A percentile compares a stretch with the other conserved stretches of the same genome.
Evolutionary conservation across 2,329 filamentous ascomycete species (phyloP).

Genomic region (Lachnellula subtilissima): DNA sequence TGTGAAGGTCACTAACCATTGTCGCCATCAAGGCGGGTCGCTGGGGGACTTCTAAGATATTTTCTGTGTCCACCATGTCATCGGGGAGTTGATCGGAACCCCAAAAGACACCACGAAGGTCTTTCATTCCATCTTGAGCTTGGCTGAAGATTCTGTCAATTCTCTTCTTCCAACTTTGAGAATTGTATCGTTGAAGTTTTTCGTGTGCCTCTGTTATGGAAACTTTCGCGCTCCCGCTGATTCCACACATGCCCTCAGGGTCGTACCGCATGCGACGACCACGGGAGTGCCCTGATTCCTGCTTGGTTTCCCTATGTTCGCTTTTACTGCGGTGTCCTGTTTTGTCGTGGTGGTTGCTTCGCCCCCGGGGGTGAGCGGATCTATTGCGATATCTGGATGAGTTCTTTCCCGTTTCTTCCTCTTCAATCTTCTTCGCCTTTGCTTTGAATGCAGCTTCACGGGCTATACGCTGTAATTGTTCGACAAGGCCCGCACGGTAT

Average conservation of each 20-base stretch:
- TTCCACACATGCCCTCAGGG: slow-evolving; percentile 66
- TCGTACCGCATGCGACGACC: slow-evolving; percentile 64
- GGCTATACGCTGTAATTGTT: slow-evolving; percentile 85
- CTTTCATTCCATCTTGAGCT: slow-evolving; percentile 69
- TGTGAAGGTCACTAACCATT: slow-evolving; percentile 76
- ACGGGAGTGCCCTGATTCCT: slow-evolving; percentile 21
- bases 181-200: slow-evolving; percentile 73
- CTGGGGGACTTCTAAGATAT: slow-evolving; percentile 77
- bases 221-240: slow-evolving; percentile 69
- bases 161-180: slow-evolving; percentile 85
- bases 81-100: slow-evolving; percentile 76
- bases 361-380: slow-evolving; percentile 38
- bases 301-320: slow-evolving; percentile 22
- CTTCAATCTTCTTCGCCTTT: slow-evolving; percentile 79
- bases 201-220: slow-evolving; percentile 71
- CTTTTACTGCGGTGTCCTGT: slow-evolving; percentile 29
- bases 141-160: slow-evolving; percentile 72
- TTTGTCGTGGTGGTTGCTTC: slow-evolving; percentile 24
- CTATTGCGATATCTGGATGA: slow-evolving; percentile 50
- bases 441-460: slow-evolving; percentile 84
- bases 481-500: slow-evolving; percentile 80
- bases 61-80: slow-evolving; percentile 77
- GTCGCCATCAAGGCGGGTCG: slow-evolving; percentile 79
- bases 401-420: slow-evolving; percentile 58
- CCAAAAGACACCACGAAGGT: slow-evolving; percentile 75